These are phyloP conservation scores for Trichosporon coremiiforme DNA, from an alignment of 1,284 basidiomycete genomes.

Conservation along the genomic window DNA sequence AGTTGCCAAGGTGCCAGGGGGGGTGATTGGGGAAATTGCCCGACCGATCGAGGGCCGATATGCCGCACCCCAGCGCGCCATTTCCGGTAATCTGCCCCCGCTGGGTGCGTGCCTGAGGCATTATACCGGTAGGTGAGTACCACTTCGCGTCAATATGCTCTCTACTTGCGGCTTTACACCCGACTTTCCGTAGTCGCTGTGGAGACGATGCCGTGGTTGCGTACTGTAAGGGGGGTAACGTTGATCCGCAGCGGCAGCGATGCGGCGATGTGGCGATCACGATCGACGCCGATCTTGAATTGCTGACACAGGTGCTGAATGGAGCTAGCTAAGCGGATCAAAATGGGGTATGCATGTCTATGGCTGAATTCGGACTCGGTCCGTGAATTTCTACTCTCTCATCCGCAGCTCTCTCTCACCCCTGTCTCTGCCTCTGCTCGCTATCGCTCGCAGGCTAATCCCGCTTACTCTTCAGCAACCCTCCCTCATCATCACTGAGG, in stretches of 20 bases:
- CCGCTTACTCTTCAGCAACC: slow-evolving; percentile 5
- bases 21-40: slow-evolving; percentile 3
- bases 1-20: too few species aligned
- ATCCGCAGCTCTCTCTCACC: not conserved
- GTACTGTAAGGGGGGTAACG: too few species aligned
- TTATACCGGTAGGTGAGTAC: not conserved
- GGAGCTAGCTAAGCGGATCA: not conserved
- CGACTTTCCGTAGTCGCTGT: too few species aligned
- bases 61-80: not conserved
- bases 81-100: not conserved
- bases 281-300: not conserved
- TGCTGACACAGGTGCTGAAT: not conserved
- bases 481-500: slow-evolving; percentile 3
- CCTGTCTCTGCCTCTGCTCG: not conserved
- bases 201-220: too few species aligned
- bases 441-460: not conserved
- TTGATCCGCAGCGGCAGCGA: too few species aligned
- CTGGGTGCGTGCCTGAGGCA: not conserved
- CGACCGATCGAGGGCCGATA: not conserved
- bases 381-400: not conserved
- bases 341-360: slow-evolving; percentile 4
- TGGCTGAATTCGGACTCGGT: not conserved
- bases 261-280: not conserved
- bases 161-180: too few species aligned
- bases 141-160: not conserved